These are phyloP conservation scores for Pachyrhizus erosus DNA, from an alignment of 306 rosid genomes.

Conservation along the genomic window DNA sequence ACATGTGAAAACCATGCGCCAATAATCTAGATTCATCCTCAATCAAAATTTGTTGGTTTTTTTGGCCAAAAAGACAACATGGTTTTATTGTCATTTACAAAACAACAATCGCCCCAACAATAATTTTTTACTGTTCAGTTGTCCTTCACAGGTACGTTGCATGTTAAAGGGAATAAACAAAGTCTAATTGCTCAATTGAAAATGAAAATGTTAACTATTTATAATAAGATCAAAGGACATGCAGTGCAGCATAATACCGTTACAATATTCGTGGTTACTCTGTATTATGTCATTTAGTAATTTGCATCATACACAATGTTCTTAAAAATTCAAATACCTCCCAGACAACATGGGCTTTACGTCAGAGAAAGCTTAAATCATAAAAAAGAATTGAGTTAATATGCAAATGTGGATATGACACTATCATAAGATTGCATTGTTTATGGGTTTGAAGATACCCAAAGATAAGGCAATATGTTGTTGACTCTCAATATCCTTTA, in stretches of 20 bases:
- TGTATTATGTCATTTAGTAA: conserved; percentile 22
- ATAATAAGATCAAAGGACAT: conserved; percentile 43
- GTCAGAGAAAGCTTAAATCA: background rate
- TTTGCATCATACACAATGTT: conserved; percentile 12
- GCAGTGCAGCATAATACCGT: conserved; percentile 37
- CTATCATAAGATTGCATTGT: conserved; percentile 15
- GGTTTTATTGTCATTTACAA: conserved; percentile 22
- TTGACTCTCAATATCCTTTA: conserved; percentile 16
- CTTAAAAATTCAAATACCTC: background rate
- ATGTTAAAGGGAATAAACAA: conserved; percentile 56
- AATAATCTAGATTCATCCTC: conserved; percentile 41
- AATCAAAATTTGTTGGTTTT: conserved; percentile 19
- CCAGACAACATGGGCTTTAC: background rate
- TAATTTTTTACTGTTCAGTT: conserved; percentile 42
- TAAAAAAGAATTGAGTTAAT: background rate
- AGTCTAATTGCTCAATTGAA: conserved; percentile 3
- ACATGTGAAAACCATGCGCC: conserved; percentile 49
- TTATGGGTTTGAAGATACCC: conserved; percentile 20
- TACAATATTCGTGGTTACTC: conserved; percentile 23
- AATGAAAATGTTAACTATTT: background rate
- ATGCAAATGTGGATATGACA: conserved; percentile 20
- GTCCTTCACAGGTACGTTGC: conserved; percentile 47
- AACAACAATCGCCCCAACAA: conserved; percentile 35
- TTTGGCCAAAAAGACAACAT: background rate
- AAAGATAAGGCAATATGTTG: conserved; percentile 37